Evolutionary conservation across 2,329 filamentous ascomycete genomes (phyloP), one percentile per base, ranked within the genome.

Genomic region (Colletotrichum chrysophilum): DNA sequence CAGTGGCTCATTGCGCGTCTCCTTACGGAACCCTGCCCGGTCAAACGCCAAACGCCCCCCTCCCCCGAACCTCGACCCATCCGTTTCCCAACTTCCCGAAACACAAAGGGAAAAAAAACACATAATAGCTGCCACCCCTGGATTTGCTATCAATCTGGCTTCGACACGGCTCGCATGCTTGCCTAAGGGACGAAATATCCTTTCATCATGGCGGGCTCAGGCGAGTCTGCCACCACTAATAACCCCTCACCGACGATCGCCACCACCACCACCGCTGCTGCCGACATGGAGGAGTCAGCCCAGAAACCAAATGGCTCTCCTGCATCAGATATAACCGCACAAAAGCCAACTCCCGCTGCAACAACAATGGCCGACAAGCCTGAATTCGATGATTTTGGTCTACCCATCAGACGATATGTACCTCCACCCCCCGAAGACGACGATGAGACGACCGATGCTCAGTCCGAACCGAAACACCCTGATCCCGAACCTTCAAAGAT

Each of bases 311-410:
- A 75, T 48, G 74, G 52, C 24, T 32, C 61, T 52, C 60, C 36
- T 36, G 60, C 58, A 78, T 76, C 73, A 78, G 79, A 76, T 77
- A 78, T 76, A 80, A 82, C 64, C 36, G 36, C 70, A 73, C 81
- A 79, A 78, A 83, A 83, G 79, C 79, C 75, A 70, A 78, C 78
- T 78, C 76, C 78, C 80, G 72, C 72, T 60, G 74, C 76, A 73
- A 78, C 60, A 78, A 84, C 82, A 80, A 79, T 81, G 77, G 79
- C 80, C 76, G 80, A 79, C 76, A 80, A 79, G 73, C 82, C 81
- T 66, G 91, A 93, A 80, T 85, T 92, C 75, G 93, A 95, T 82
- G 93, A 95, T 78, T 95, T 95, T 82, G 93, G 93, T 66, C 85
- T 95, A 77, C 93, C 93, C 21, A 89, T 93, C 77, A 88, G 87